Evolutionary conservation across 805 yeast species (phyloP).

Genomic region (Wickerhamiella dianesei): DNA sequence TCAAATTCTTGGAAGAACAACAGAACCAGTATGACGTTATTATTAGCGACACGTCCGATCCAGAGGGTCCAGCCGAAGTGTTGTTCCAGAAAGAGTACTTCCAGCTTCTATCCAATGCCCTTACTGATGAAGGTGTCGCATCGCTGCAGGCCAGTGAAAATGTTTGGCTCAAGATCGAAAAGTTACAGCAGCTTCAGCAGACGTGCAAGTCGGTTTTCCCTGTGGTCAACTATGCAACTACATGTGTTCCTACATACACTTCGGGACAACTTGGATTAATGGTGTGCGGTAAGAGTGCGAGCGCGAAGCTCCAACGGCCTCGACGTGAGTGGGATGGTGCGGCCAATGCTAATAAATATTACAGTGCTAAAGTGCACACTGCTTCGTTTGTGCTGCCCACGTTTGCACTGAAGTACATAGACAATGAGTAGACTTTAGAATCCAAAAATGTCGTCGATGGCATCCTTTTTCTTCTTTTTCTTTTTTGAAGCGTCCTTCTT

Average conservation of each 20-base stretch:
- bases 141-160: constrained; percentile 76
- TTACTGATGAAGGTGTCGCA: constrained; percentile 51
- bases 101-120: constrained; percentile 47
- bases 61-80: constrained; percentile 90
- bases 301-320: constrained; percentile 55
- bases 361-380: constrained; percentile 68
- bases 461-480: constrained; percentile 37
- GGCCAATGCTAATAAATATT: constrained; percentile 62
- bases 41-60: constrained; percentile 86
- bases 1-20: constrained; percentile 44
- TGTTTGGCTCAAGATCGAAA: constrained; percentile 81
- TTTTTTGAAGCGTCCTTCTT: constrained; percentile 26
- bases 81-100: constrained; percentile 72
- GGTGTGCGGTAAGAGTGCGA: constrained; percentile 74
- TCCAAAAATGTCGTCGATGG: constrained; percentile 69
- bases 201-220: constrained; percentile 82
- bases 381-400: constrained; percentile 88
- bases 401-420: constrained; percentile 56
- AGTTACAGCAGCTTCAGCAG: constrained; percentile 66
- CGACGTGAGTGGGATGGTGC: constrained; percentile 48
- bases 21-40: constrained; percentile 52
- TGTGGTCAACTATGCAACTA: constrained; percentile 78
- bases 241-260: constrained; percentile 92
- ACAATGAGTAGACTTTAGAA: constrained; percentile 20
- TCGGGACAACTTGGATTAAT: constrained; percentile 97